Evolutionary conservation across 495 filamentous ascomycete genomes (phyloP).

Genomic region (Trichoderma parareesei): DNA sequence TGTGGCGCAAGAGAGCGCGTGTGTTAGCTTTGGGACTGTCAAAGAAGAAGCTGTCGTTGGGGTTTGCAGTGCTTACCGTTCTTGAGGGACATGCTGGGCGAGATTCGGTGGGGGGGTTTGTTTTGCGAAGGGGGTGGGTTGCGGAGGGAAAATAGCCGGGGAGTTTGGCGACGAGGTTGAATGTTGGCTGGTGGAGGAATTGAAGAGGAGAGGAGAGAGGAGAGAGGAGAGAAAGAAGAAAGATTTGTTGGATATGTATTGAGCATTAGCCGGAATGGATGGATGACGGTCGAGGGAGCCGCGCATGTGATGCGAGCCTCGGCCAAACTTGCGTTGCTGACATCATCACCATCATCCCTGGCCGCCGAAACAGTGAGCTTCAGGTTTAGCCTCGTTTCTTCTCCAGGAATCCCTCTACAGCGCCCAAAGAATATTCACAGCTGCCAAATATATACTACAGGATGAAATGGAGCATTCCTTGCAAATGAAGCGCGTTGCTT

Average conservation of each 20-base stretch:
- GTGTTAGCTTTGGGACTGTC: background rate
- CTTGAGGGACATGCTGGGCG: slow-evolving; percentile 68
- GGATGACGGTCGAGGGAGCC: background rate
- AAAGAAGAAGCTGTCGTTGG: background rate
- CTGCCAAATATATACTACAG: too few relatives aligned
- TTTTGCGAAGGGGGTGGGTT: slow-evolving; percentile 11
- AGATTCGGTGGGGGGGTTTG: background rate
- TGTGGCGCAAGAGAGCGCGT: slow-evolving; percentile 4
- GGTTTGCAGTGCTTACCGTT: slow-evolving; percentile 46
- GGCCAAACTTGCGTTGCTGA: slow-evolving; percentile 2
- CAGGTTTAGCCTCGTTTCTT: too few relatives aligned
- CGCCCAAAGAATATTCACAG: too few relatives aligned
- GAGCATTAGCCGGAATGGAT: slow-evolving; percentile 4
- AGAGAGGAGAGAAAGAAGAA: too few relatives aligned
- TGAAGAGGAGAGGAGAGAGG: slow-evolving; percentile 4
- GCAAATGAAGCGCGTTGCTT: too few relatives aligned
- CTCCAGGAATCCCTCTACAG: too few relatives aligned
- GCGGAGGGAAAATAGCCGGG: slow-evolving; percentile 8
- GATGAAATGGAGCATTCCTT: too few relatives aligned
- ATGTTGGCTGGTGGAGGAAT: slow-evolving; percentile 21
- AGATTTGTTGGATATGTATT: background rate
- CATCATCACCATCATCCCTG: background rate
- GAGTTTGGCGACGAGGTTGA: slow-evolving; percentile 1
- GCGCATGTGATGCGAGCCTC: slow-evolving; percentile 11
- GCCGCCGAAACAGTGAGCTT: background rate